Conservation (phyloP, 148 eudicot species). For the Dianthus caryophyllus region DNA sequence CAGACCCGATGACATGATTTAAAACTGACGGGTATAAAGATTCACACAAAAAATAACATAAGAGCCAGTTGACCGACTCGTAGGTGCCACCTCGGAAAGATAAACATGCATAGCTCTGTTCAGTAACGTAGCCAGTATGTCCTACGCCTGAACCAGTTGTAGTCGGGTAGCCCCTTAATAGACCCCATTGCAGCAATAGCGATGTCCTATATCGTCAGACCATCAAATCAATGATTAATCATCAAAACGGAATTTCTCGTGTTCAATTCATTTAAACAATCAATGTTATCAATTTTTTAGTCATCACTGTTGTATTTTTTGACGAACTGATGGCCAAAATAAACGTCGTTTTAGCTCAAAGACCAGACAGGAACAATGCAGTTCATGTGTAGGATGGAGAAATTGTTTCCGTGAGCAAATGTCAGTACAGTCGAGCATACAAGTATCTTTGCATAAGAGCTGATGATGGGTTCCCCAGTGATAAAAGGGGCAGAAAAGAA, state of each 20-base stretch:
- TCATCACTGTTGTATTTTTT: too few relatives aligned
- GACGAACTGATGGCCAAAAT: too few relatives aligned
- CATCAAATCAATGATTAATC: background rate
- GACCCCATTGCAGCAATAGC: constrained; percentile 52
- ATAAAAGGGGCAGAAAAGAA: background rate
- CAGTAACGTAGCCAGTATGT: constrained; percentile 53
- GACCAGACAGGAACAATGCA: too few relatives aligned
- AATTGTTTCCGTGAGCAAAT: too few relatives aligned
- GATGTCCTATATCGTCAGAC: constrained; percentile 30
- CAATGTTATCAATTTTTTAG: too few relatives aligned
- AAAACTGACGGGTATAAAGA: background rate
- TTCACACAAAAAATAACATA: constrained; percentile 10
- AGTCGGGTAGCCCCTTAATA: constrained; percentile 39
- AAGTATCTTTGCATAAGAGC: background rate
- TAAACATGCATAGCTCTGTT: constrained; percentile 1
- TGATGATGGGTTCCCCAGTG: background rate
- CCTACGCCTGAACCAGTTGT: constrained; percentile 62
- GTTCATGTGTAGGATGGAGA: too few relatives aligned
- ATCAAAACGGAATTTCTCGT: too few relatives aligned
- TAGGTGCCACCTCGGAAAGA: background rate
- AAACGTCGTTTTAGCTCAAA: too few relatives aligned
- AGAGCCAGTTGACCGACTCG: background rate
- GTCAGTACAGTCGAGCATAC: background rate
- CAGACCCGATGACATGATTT: background rate
- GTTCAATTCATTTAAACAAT: too few relatives aligned